Evolutionary conservation across 2,329 filamentous ascomycete species (phyloP).

Genomic region (Penicillium sp.): DNA sequence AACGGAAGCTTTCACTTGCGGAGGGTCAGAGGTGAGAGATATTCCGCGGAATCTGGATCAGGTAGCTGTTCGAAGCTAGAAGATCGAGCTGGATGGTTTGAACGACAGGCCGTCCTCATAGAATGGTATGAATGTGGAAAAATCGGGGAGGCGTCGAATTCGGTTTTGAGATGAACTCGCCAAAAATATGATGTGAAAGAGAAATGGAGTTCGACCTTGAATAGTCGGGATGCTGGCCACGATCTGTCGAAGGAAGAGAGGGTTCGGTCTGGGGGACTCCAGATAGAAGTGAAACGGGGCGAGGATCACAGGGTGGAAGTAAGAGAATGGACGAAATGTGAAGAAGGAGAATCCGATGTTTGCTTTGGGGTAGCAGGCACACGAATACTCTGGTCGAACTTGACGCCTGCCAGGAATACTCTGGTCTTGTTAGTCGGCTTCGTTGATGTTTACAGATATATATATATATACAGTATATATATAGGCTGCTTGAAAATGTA

Average conservation of each 20-base stretch:
- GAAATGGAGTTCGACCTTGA: neutral
- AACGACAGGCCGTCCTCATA: neutral
- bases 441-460: neutral
- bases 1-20: neutral
- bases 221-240: neutral
- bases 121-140: neutral
- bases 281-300: neutral
- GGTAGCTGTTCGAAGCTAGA: neutral
- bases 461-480: neutral
- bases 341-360: neutral
- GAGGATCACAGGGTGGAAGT: neutral
- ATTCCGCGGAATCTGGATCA: neutral
- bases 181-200: neutral
- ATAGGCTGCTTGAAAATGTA: neutral
- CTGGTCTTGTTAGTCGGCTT: neutral
- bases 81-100: neutral
- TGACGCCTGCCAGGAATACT: too few relatives aligned
- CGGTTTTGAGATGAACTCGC: too few relatives aligned
- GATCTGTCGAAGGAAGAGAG: neutral
- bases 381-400: too few relatives aligned
- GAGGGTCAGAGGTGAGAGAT: neutral
- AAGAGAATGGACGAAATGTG: neutral
- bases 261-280: too few relatives aligned
- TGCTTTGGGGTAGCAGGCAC: neutral
- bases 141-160: neutral